Evolutionary conservation across 805 yeast species (phyloP), one percentile per base, ranked within the genome.

Genomic region (Metschnikowia lachancei): DNA sequence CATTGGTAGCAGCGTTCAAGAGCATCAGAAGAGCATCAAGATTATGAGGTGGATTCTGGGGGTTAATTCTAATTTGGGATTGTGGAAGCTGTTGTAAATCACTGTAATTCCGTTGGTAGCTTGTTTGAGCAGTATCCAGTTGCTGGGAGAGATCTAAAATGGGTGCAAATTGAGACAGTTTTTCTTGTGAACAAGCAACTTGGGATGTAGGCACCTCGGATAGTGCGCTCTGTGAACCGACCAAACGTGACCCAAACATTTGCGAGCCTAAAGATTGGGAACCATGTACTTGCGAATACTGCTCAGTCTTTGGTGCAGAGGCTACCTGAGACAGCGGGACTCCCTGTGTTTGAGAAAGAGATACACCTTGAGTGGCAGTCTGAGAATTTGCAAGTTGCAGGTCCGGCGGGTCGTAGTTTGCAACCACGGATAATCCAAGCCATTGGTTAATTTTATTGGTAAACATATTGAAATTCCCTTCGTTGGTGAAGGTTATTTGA

Each of bases 401-500:
- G 20, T 43, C 47, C 30, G 36, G 18, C 17, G 45, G 38, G 4
- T 30, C 35, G 18, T 49, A 30, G n/a, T n/a, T 41, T 14, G 36
- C 45, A 14, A 24, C 32, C 31, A 52, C 48, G 11, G 46, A 26
- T 17, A 54, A 19, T 0, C 57, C 57, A 2, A 53, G 34, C 54
- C 57, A 55, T 31, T 43, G 51, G 4, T 41, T 36, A 17, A 52
- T 47, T 19, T 53, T 53, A 36, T 52, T 51, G 28, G 49, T 43
- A 14, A 55, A 55, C 37, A 43, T 31, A 30, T 54, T 54, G 37
- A 46, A 55, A 14, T 54, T 46, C 2, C 55, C 57, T 36, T 52
- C 56, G 2, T 54, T 43, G n/a, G 49, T 35, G 35, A 55, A 55
- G 1, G 57, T 54, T 17, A 55, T 38, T 36, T 55, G 59, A 9